Evolutionary conservation across 2,329 filamentous ascomycete species (phyloP), one percentile per base, ranked within the genome.

Genomic region (Pseudogymnoascus sp.): DNA sequence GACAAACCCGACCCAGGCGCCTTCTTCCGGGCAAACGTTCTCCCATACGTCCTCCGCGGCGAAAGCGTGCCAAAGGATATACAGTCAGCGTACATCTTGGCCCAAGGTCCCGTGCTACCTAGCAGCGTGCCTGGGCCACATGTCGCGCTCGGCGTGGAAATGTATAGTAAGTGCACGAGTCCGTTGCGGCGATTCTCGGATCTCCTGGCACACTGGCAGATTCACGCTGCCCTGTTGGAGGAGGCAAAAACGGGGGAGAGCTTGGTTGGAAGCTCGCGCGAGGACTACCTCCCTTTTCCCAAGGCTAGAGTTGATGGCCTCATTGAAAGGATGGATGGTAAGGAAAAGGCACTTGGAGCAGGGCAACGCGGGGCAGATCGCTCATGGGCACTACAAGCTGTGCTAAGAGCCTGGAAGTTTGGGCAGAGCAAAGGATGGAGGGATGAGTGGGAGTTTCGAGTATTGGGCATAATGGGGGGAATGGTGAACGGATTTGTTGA

Each of bases 141-240:
- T 72, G 79, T 83, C 65, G 77, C 81, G 50, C 77, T 88, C 64
- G 87, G 86, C 17, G 70, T 82, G 1, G 78, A 84, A 62, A 82
- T 83, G 75, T 88, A 88, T 72, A 76, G 82, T 64, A 88, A 86
- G 67, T 81, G 81, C 40, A 89, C 87, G 7, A 87, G 83, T 60
- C 87, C 87, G 17, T 78, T 89, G n/a, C 83, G 87, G 35, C 82
- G 87, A 46, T 88, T 82, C 73, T 74, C 77, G 4, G 87, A 89
- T 72, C 75, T 89, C 56, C 71, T 89, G 33, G 79, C 83, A 1
- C 86, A 88, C 74, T 88, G 84, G 83, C 86, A 89, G 72, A 83
- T 89, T 65, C 81, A 87, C 69, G 82, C 81, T 2, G 80, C 83
- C 9, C 74, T 89, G 33, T 69, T 76, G 7, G 75, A 79, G 66